Evolutionary conservation across 2,329 filamentous ascomycete species (phyloP), one percentile per base, ranked within the genome.

Genomic region (Daldinia sp.): DNA sequence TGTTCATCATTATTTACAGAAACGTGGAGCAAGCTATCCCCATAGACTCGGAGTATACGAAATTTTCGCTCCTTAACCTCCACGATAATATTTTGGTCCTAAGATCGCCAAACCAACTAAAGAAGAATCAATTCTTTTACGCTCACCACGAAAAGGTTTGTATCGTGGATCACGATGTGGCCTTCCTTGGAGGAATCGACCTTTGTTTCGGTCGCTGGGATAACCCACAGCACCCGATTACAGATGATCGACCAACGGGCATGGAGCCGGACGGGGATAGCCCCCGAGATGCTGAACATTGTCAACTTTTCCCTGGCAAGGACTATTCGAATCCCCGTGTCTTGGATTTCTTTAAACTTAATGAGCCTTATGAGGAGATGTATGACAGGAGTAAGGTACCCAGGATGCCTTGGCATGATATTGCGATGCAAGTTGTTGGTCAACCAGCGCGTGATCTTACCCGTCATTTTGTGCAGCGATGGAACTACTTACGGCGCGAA

Each of bases 111-210:
- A 97, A 99, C 71, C 95, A 99, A 77, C 94, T 98, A 78, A 92
- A 96, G 73, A 96, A 99, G 79, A 98, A 98, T 72, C 96, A 97
- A 45, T 99, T 99, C 81, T 99, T 99, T 82, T 99, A 96, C 83
- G 95, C 95, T 1, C 95, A 99, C 75, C 95, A 99, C 78, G 95
- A 99, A 77, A 99, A 99, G 78, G 86, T 99, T n/a, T 94, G 93
- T 73, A 88, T 99, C 37, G 91, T 99, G 15, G 95, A 99, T 75
- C 95, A 98, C 73, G 95, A 94, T 55, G 88, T 98, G 50, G 95
- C 94, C 9, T 98, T 99, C 76, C 89, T 97, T 49, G 95, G 95
- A 63, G 95, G 95, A 32, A 92, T 99, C 65, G 95, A 99, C 80
- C 82, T 99, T 19, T 99, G 95, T 78, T 97, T 98, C 76, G 95